Evolutionary conservation across 1,139 yeast genomes (phyloP).

Genomic region (Insectozyma bohioensis): DNA sequence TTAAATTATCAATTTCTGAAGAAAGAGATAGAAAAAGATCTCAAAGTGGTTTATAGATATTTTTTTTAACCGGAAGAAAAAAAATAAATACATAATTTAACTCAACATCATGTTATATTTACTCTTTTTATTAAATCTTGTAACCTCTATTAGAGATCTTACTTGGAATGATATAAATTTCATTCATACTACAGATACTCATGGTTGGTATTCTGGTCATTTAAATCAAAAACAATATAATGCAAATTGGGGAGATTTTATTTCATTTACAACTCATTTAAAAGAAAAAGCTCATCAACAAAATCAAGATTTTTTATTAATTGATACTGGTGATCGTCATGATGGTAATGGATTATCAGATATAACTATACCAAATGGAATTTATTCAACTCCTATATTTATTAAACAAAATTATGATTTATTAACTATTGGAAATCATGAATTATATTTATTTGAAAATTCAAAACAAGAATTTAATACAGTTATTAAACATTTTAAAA

Average conservation of each 20-base stretch:
- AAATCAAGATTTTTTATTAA: slow-evolving; percentile 63
- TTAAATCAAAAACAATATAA: slow-evolving; percentile 68
- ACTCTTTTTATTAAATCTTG: too few relatives aligned
- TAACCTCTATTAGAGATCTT: slow-evolving; percentile 40
- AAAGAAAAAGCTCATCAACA: slow-evolving; percentile 40
- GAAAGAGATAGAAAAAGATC: slow-evolving; percentile 99
- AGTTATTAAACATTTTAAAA: slow-evolving; percentile 59
- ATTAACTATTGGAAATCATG: slow-evolving; percentile 90
- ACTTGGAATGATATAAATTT: slow-evolving; percentile 75
- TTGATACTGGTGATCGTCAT: slow-evolving; percentile 92
- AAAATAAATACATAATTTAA: not conserved
- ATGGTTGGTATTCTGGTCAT: slow-evolving; percentile 94
- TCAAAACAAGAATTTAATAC: slow-evolving; percentile 64
- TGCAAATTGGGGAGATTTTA: slow-evolving; percentile 92
- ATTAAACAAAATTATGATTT: slow-evolving; percentile 71
- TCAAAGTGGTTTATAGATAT: slow-evolving; percentile 48
- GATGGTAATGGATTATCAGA: slow-evolving; percentile 93
- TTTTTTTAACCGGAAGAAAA: not conserved
- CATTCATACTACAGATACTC: slow-evolving; percentile 93
- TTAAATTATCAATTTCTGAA: slow-evolving; percentile 95
- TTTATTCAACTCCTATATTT: slow-evolving; percentile 61
- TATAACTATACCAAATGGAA: slow-evolving; percentile 72
- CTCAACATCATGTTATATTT: not conserved
- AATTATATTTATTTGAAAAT: slow-evolving; percentile 70
- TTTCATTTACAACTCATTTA: slow-evolving; percentile 63